Percentiles rank a stretch among this genome's conserved stretches.
Conservation (phyloP, 2,329 filamentous ascomycete species). For the Monosporascus sp. region DNA sequence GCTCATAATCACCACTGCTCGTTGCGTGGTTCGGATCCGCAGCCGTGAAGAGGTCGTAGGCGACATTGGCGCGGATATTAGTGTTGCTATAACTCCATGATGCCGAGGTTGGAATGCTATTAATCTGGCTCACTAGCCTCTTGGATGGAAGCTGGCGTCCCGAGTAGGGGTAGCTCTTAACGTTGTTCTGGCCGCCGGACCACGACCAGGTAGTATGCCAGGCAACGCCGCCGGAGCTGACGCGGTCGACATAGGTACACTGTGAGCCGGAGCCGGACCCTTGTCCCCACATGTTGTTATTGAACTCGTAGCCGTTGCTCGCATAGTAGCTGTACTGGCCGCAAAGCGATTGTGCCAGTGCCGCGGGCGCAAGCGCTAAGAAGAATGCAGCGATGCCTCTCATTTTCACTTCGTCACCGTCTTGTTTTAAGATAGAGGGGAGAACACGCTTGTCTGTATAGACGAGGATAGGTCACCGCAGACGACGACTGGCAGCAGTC, state of each 20-base stretch:
- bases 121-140: conserved; percentile 28
- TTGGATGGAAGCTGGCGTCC: conserved; percentile 27
- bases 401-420: too few relatives aligned
- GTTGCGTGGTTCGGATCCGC: conserved; percentile 27
- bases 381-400: too few relatives aligned
- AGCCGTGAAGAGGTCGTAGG: conserved; percentile 57
- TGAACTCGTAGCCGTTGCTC: conserved; percentile 24
- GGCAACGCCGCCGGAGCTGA: conserved; percentile 26
- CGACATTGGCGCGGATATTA: conserved; percentile 50
- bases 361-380: too few relatives aligned
- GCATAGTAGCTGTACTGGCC: conserved; percentile 26
- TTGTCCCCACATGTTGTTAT: conserved; percentile 42
- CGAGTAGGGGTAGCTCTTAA: conserved; percentile 41
- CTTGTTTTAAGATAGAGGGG: too few relatives aligned
- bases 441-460: too few relatives aligned
- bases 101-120: conserved; percentile 28
- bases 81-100: conserved; percentile 42
- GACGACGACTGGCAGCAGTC: too few relatives aligned
- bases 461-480: too few relatives aligned
- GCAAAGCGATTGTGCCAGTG: conserved; percentile 13
- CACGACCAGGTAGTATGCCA: conserved; percentile 39
- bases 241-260: conserved; percentile 36
- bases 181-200: conserved; percentile 30
- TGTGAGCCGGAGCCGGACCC: conserved; percentile 32
- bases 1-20: conserved; percentile 46